Conservation (phyloP, 2,329 filamentous ascomycete species). For the Fusarium udum region DNA sequence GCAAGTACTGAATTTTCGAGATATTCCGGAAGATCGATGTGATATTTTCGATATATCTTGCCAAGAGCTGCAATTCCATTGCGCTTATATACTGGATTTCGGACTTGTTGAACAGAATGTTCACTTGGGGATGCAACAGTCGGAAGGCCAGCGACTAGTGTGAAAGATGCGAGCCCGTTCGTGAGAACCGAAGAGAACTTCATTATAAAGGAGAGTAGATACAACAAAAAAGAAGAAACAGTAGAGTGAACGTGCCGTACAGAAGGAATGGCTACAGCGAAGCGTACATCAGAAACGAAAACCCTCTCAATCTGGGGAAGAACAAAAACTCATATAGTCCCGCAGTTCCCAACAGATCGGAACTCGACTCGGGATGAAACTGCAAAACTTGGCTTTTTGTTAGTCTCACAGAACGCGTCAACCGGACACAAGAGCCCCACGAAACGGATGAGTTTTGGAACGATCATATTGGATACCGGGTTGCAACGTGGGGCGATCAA, state of each 20-base stretch:
- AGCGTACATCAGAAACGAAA: not conserved
- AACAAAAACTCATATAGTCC: slow-evolving; percentile 8
- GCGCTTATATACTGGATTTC: slow-evolving; percentile 48
- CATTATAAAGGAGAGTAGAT: slow-evolving; percentile 28
- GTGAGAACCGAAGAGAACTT: slow-evolving; percentile 16
- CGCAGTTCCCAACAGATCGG: not conserved
- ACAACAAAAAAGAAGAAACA: not conserved
- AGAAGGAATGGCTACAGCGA: slow-evolving; percentile 1
- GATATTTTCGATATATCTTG: slow-evolving; percentile 51
- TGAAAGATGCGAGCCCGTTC: slow-evolving; percentile 17
- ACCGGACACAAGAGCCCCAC: not conserved
- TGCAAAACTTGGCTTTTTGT: not conserved
- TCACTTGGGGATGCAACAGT: not conserved
- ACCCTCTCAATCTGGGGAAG: not conserved
- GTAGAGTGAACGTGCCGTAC: not conserved
- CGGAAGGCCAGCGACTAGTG: slow-evolving; percentile 21
- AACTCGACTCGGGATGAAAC: not conserved
- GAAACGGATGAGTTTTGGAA: not conserved
- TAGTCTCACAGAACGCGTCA: slow-evolving; percentile 14
- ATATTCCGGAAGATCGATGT: slow-evolving; percentile 43
- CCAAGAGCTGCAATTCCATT: slow-evolving; percentile 48
- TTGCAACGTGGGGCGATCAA: slow-evolving; percentile 17
- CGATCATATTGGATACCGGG: slow-evolving; percentile 4
- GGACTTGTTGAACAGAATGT: slow-evolving; percentile 49
- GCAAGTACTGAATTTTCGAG: slow-evolving; percentile 34